These are phyloP conservation scores for Talaromyces islandicus DNA, from an alignment of 2,329 filamentous ascomycete genomes.

Conservation along the genomic window DNA sequence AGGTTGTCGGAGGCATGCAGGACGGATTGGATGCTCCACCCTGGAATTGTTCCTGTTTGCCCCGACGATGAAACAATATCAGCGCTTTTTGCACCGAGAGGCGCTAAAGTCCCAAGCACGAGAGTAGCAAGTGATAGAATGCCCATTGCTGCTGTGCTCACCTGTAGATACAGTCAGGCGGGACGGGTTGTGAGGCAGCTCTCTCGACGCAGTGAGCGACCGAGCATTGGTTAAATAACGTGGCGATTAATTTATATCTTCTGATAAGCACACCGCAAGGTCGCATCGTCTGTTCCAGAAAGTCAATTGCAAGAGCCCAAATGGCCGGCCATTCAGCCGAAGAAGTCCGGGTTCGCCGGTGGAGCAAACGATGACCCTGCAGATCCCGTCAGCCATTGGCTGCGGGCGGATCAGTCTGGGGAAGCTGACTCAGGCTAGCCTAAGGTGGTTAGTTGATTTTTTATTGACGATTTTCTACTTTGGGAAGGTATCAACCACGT, in stretches of 20 bases:
- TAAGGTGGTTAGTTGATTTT: neutral
- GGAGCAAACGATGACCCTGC: neutral
- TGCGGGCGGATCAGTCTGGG: neutral
- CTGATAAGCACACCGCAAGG: neutral
- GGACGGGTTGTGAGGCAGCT: neutral
- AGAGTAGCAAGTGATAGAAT: neutral
- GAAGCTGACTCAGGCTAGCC: neutral
- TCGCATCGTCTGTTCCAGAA: neutral
- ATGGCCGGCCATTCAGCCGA: neutral
- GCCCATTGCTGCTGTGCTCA: neutral
- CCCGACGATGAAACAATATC: conserved; percentile 19
- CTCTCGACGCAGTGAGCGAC: neutral
- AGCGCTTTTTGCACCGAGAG: neutral
- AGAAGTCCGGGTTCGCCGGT: conserved; percentile 2
- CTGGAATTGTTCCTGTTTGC: conserved; percentile 21
- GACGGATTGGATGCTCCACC: conserved; percentile 48
- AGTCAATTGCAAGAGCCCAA: neutral
- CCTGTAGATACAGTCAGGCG: neutral
- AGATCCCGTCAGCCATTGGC: neutral
- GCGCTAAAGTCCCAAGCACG: neutral
- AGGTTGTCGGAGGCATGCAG: conserved; percentile 32
- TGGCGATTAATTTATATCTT: neutral
- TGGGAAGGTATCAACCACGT: neutral
- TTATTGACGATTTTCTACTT: neutral
- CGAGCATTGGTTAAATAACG: neutral